Conservation (phyloP, 495 filamentous ascomycete genomes). For the Talaromyces thailandensis region DNA sequence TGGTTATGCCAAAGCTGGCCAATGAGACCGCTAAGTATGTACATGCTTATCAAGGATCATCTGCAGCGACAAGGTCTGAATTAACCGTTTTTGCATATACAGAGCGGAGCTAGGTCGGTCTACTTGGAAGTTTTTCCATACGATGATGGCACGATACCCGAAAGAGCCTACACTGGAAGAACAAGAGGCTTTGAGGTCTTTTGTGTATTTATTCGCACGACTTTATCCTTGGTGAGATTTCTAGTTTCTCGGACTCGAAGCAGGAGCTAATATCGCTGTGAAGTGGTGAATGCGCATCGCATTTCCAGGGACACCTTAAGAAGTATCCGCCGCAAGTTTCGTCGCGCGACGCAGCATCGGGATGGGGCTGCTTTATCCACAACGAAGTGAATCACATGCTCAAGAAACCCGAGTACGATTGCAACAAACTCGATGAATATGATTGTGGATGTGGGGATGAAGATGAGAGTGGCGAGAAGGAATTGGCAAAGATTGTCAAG, state of each 20-base stretch:
- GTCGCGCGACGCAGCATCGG: conserved; percentile 71
- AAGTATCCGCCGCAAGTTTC: conserved; percentile 89
- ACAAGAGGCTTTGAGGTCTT: conserved; percentile 71
- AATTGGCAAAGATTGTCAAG: conserved; percentile 6
- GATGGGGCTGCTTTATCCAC: conserved; percentile 91
- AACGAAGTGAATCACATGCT: conserved; percentile 89
- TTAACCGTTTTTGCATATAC: conserved; percentile 2
- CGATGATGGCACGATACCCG: conserved; percentile 89
- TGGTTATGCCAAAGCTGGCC: conserved; percentile 81
- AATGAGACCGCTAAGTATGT: conserved; percentile 73
- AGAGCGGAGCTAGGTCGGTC: conserved; percentile 85
- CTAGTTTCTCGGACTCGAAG: neutral
- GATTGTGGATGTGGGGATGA: conserved; percentile 91
- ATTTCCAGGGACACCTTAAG: conserved; percentile 75
- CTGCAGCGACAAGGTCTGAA: conserved; percentile 12
- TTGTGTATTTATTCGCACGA: conserved; percentile 81
- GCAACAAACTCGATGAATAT: conserved; percentile 83
- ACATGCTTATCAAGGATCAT: conserved; percentile 26
- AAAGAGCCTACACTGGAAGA: conserved; percentile 77
- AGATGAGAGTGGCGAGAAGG: conserved; percentile 7
- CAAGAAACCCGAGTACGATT: conserved; percentile 77
- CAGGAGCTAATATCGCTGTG: neutral
- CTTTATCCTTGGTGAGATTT: conserved; percentile 69
- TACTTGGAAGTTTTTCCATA: conserved; percentile 90
- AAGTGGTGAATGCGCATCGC: conserved; percentile 86